Percentiles rank a stretch among this genome's conserved stretches.
These are phyloP conservation scores for Aspergillus novofumigatus DNA, from an alignment of 2,329 filamentous ascomycete species.

Conservation along the genomic window DNA sequence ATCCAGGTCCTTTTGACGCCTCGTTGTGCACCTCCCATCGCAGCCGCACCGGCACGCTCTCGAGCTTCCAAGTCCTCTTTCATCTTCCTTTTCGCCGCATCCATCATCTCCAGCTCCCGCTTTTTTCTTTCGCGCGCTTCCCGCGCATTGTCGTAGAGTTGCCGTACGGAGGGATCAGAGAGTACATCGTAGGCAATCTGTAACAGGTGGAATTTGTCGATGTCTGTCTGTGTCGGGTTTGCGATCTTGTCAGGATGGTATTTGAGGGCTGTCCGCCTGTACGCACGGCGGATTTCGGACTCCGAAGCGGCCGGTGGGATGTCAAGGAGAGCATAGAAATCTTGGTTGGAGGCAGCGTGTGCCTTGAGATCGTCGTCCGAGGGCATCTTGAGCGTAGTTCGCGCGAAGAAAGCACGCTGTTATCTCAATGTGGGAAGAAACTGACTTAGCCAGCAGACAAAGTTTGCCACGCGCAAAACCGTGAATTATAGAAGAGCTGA, in stretches of 20 bases:
- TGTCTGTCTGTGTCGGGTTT: conserved; percentile 60
- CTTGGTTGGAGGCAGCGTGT: conserved; percentile 58
- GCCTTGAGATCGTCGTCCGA: conserved; percentile 47
- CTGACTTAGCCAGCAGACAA: neutral
- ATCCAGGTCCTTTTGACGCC: conserved; percentile 58
- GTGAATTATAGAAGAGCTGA: neutral
- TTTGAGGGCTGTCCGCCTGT: conserved; percentile 78
- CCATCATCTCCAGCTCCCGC: conserved; percentile 68
- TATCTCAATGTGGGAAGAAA: neutral
- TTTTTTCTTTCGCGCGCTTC: conserved; percentile 66
- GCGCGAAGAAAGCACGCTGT: neutral
- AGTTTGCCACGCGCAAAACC: neutral
- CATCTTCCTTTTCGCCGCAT: conserved; percentile 68
- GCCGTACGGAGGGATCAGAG: conserved; percentile 63
- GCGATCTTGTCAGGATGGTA: conserved; percentile 92
- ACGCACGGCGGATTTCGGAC: conserved; percentile 75
- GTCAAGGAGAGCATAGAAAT: conserved; percentile 74
- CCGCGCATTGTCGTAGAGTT: conserved; percentile 73
- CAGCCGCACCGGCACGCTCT: conserved; percentile 54
- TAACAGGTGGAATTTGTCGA: conserved; percentile 78
- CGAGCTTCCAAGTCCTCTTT: conserved; percentile 80
- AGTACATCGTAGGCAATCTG: conserved; percentile 85
- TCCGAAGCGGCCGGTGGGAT: conserved; percentile 62
- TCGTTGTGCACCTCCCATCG: conserved; percentile 35
- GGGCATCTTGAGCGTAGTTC: conserved; percentile 22